Evolutionary conservation across 768 basidiomycete genomes (phyloP), one percentile per base, ranked within the genome.

Genomic region (Boletus pseudo-olivaceus): DNA sequence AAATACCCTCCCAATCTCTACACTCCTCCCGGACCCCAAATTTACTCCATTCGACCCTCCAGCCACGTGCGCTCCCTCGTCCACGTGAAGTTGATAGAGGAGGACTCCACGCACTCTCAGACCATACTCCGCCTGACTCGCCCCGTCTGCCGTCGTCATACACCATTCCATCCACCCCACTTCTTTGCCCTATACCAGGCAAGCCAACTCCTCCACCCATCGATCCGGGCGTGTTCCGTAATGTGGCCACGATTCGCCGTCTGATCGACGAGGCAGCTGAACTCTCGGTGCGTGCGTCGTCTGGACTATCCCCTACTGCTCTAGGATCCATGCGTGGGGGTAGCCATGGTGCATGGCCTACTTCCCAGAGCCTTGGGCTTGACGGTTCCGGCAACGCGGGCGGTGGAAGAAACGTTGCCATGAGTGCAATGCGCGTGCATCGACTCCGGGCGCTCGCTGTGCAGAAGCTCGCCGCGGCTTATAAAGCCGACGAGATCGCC

Each of bases 201-300:
- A 87, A 84, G 55, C 81, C 87, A 3, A 80, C 83, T 0, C 93
- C 93, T 0, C 90, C 91, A 0, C 93, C 91, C 12, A 90, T 95
- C 48, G 93, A 94, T 63, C 90, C 91, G 1, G 91, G 90, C 38
- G 90, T 92, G 1, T 92, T 95, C 60, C 83, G 84, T 20, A 87
- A 81, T 45, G 85, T 93, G 23, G 76, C 82, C 0, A 74, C 79
- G 27, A 91, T 95, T 50, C 83, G 93, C 20, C 75, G 83, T 48
- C 82, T 93, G 35, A 90, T 95, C 57, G 93, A 95, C 65, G 92
- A 93, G 65, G 93, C 93, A 1, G 82, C 92, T 2, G 93, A 93
- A 65, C 77, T 95, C 7, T 90, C 88, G 12, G 87, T 95, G 5
- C 86, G 93, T 38, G 93, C 93, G 14, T 82, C 90, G 9, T 93